Evolutionary conservation across 2,329 filamentous ascomycete species (phyloP), one percentile per base, ranked within the genome.

Genomic region (Aspergillus tanneri): DNA sequence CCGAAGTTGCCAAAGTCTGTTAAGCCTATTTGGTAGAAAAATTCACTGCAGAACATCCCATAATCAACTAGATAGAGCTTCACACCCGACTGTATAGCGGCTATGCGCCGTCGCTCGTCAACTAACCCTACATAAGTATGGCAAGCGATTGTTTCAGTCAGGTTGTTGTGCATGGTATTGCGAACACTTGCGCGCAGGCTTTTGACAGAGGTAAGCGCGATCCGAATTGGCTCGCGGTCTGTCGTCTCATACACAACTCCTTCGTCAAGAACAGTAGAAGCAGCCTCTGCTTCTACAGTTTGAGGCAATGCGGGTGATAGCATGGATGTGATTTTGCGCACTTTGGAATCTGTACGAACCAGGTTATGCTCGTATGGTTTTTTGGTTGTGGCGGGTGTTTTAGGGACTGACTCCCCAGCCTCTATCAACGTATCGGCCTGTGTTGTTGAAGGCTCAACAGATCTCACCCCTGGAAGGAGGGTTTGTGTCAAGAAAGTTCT

Each of bases 1-100:
- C 93, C 93, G 62, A 96, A 96, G 66, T 99, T 99, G 2, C 87
- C 90, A 70, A 99, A 99, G 64, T 99, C 90, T 0, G 90, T 95
- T 27, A 99, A 79, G 0, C 90, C 92, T 16, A 97, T 74, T 71
- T 99, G 93, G 72, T 99, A 99, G 68, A 97, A 95, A 67, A 92
- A 95, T 60, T 97, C 92, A 53, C 84, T 87, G 66, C 84, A 88
- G 1, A 88, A 75, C 65, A 92, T 84, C 9, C 90, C 93, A 63
- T 99, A 99, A 69, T 99, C 93, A 43, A 99, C 79, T 18, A 99
- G 81, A 67, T 88, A 96, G 6, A 99, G 80, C 65, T 91, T 95
- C 7, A 97, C 87, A 11, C 92, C 93, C 27, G 88, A 85, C 71
- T 99, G 93, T 28, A 99, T 87, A 12, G 93, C 90, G n/a, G 85